Evolutionary conservation across 2,329 filamentous ascomycete genomes (phyloP).

Genomic region (Cadophora gregata): DNA sequence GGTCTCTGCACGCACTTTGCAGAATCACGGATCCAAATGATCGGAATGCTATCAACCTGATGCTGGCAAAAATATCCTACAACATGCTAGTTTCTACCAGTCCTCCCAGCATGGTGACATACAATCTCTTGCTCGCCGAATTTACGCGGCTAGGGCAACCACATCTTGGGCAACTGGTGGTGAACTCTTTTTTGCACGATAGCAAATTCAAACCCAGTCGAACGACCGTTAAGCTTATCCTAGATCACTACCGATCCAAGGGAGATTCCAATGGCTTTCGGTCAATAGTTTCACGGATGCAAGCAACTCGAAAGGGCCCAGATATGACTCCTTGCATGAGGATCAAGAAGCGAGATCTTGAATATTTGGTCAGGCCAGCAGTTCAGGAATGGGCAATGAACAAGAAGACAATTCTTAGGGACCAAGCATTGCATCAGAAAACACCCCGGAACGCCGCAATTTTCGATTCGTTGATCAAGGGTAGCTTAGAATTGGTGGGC

Average conservation of each 20-base stretch:
- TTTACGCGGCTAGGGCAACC: conserved; percentile 60
- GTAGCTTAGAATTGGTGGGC: conserved; percentile 34
- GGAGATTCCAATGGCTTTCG: conserved; percentile 37
- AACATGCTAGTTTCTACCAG: conserved; percentile 68
- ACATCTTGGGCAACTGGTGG: conserved; percentile 58
- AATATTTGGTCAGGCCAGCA: conserved; percentile 18
- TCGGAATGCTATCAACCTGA: conserved; percentile 34
- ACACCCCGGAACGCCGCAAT: conserved; percentile 35
- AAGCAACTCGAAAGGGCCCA: conserved; percentile 24
- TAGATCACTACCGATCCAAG: conserved; percentile 41
- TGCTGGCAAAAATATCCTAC: conserved; percentile 55
- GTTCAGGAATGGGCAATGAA: conserved; percentile 37
- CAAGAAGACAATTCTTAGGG: conserved; percentile 33
- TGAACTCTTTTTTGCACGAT: conserved; percentile 55
- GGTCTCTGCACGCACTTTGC: conserved; percentile 33
- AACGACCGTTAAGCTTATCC: conserved; percentile 38
- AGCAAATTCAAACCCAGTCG: conserved; percentile 41
- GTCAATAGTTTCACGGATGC: conserved; percentile 40
- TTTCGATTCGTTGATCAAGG: conserved; percentile 41
- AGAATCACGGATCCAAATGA: conserved; percentile 24
- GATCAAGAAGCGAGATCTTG: conserved; percentile 27
- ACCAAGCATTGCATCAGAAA: conserved; percentile 35
- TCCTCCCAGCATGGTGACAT: conserved; percentile 71
- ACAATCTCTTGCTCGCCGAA: conserved; percentile 73
- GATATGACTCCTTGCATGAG: conserved; percentile 28